Evolutionary conservation across 1,139 yeast species (phyloP), one percentile per base, ranked within the genome.

Genomic region (Geotrichum cucujoidarum): DNA sequence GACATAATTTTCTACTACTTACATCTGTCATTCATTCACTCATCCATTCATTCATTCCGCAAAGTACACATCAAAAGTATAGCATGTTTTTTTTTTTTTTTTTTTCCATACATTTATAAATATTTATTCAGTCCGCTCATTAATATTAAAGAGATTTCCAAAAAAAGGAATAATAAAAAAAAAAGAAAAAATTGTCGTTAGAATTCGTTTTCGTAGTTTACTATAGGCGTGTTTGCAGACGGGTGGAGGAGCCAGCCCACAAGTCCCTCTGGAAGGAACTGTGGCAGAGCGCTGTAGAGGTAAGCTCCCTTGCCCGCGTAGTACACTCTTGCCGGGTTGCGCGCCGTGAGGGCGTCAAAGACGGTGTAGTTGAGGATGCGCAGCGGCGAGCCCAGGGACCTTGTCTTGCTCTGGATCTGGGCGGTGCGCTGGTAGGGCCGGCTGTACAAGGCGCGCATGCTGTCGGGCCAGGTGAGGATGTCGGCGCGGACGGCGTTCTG

Each of bases 401-500:
- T 54, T 27, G 65, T 58, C 22, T 40, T 27, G n/a, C 62, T 55
- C 41, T 64, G 65, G 40, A 68, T 55, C 44, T 58, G 57, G 7
- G 68, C 59, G 18, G 65, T 53, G 2, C 66, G 62, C 40, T 60
- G 60, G 53, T 64, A 65, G 18, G 60, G 57, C 22, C 60, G 56
- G 1, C 70, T 70, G 49, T 71, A 70, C 11, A 69, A 52, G 2
- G 58, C 55, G 4, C 73, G 62, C 33, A 67, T 56, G 30, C 56
- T 55, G 29, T 69, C 72, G 2, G 73, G 65, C 74, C 74, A 70
- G 4, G 69, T 57, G 22, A 70, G 54, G 27, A 70, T 60, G 47
- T 70, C 73, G 3, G 72, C 72, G 3, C 71, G 66, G 40, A 66
- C 64, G 5, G 59, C 58, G 36, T 58, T 63, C 40, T 54, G 57